Evolutionary conservation across 1,284 basidiomycete genomes (phyloP).

Genomic region (Cerrena zonata): DNA sequence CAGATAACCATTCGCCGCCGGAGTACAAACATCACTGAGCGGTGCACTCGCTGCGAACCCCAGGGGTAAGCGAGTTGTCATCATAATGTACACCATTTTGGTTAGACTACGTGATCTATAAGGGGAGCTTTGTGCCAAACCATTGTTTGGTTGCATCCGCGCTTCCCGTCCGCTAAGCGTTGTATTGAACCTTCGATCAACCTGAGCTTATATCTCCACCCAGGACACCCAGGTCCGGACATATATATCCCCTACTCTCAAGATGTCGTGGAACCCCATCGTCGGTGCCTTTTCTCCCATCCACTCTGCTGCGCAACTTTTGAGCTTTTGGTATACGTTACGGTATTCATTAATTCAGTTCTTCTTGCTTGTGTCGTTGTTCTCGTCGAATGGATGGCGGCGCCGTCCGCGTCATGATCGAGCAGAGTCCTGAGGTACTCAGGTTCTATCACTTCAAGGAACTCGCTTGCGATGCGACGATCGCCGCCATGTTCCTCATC

Average conservation of each 20-base stretch:
- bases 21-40: too few relatives aligned
- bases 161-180: background rate
- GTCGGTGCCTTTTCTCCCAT: slow-evolving; percentile 3
- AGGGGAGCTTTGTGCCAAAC: too few relatives aligned
- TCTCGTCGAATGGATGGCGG: slow-evolving; percentile 15
- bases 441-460: slow-evolving; percentile 16
- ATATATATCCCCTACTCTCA: background rate
- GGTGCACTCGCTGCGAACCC: too few relatives aligned
- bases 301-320: slow-evolving; percentile 2
- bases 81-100: too few relatives aligned
- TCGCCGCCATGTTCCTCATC: slow-evolving; percentile 14
- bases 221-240: too few relatives aligned
- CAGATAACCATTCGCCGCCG: too few relatives aligned
- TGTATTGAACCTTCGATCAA: slow-evolving; percentile 3
- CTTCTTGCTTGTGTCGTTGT: too few relatives aligned
- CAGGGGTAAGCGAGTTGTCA: too few relatives aligned
- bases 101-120: background rate
- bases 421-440: slow-evolving; percentile 6
- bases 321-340: too few relatives aligned
- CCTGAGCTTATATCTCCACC: too few relatives aligned
- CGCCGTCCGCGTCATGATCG: background rate
- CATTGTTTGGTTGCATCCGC: background rate
- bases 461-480: slow-evolving; percentile 13
- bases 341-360: too few relatives aligned
- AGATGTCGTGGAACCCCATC: background rate